A percentile compares a stretch with the other conserved stretches of the same genome.
Conservation (phyloP, 805 yeast genomes). For the Candida adriatica region DNA sequence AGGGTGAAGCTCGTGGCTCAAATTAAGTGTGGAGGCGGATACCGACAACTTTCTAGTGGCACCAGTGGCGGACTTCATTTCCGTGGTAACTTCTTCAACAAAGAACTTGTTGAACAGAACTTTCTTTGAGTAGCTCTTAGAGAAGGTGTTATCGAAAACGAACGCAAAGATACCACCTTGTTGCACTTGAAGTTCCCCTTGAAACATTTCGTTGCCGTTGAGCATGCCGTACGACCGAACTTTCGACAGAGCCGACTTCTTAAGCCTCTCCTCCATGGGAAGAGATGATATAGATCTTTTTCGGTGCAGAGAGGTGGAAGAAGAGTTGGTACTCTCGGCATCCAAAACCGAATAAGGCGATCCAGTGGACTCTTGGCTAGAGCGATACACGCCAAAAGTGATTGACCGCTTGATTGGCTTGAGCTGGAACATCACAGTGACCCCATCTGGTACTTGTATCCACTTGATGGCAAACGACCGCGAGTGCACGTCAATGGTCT, state of each 20-base stretch:
- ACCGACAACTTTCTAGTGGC: slow-evolving; percentile 11
- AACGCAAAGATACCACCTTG: slow-evolving; percentile 76
- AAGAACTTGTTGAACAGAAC: slow-evolving; percentile 50
- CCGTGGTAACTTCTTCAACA: slow-evolving; percentile 19
- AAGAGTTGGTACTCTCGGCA: slow-evolving; percentile 13
- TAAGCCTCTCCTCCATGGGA: slow-evolving; percentile 50
- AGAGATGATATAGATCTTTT: slow-evolving; percentile 28
- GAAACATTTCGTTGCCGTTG: slow-evolving; percentile 52
- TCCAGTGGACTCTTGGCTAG: slow-evolving; percentile 6
- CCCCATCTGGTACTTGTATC: slow-evolving; percentile 70
- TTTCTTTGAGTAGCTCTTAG: slow-evolving; percentile 78
- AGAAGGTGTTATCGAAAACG: slow-evolving; percentile 86
- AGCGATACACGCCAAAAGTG: slow-evolving; percentile 30
- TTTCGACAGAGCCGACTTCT: slow-evolving; percentile 41
- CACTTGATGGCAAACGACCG: slow-evolving; percentile 87
- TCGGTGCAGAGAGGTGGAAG: slow-evolving; percentile 20
- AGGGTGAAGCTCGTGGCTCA: slow-evolving; percentile 28
- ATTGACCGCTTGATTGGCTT: slow-evolving; percentile 69
- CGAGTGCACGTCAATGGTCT: slow-evolving; percentile 83
- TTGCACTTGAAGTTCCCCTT: slow-evolving; percentile 53
- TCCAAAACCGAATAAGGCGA: slow-evolving; percentile 25
- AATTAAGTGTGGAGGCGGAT: slow-evolving; percentile 16
- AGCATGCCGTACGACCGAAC: slow-evolving; percentile 52
- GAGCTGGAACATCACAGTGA: slow-evolving; percentile 68
- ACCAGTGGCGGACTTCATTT: slow-evolving; percentile 3